These are phyloP conservation scores for Colletotrichum phormii DNA, from an alignment of 2,329 filamentous ascomycete species.

Conservation along the genomic window DNA sequence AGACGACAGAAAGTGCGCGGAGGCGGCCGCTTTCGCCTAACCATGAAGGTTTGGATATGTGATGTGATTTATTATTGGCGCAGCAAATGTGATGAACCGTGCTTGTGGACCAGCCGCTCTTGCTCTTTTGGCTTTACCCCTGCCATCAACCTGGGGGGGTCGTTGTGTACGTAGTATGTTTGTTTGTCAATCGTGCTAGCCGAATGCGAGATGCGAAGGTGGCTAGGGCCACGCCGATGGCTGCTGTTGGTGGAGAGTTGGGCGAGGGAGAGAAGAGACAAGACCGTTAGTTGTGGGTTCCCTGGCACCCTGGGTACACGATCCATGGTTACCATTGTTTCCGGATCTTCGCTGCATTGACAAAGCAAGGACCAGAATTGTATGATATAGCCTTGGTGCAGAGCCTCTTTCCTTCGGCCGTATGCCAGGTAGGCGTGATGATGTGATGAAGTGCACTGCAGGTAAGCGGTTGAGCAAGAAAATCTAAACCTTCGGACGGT, in stretches of 20 bases:
- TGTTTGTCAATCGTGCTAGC: background rate
- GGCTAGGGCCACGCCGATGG: background rate
- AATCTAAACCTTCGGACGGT: background rate
- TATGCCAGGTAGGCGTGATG: background rate
- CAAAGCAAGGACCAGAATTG: background rate
- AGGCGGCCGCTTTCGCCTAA: conserved; percentile 5
- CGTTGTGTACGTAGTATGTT: background rate
- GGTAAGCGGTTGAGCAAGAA: background rate
- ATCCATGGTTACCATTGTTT: background rate
- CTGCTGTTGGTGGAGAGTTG: background rate
- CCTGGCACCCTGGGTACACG: background rate
- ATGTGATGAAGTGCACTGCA: background rate
- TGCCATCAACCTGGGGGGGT: background rate
- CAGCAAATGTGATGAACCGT: background rate
- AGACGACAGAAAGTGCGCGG: background rate
- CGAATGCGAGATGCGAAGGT: background rate
- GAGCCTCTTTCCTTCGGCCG: background rate
- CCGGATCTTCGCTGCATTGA: background rate
- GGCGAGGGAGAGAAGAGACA: background rate
- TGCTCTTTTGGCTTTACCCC: background rate
- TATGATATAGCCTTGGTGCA: background rate
- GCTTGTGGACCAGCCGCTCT: background rate
- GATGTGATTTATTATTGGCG: background rate
- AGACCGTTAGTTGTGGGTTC: background rate
- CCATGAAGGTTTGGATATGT: background rate